These are phyloP conservation scores for Pleurotus eryngii DNA, from an alignment of 768 basidiomycete genomes.

Conservation along the genomic window DNA sequence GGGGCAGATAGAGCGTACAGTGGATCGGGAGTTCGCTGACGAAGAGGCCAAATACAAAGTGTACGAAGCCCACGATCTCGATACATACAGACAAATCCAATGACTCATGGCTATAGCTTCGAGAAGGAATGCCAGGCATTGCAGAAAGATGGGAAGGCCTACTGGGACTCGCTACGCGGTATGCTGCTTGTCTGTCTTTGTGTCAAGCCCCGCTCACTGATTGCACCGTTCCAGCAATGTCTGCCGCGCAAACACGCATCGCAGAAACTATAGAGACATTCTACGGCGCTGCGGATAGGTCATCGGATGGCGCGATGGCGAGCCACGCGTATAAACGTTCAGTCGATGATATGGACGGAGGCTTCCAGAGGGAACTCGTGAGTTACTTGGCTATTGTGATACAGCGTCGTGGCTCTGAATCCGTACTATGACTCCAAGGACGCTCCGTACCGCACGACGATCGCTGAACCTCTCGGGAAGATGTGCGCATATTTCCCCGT, in stretches of 20 bases:
- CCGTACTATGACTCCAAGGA: conserved; percentile 49
- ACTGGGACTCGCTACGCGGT: conserved; percentile 94
- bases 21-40: conserved; percentile 90
- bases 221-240: conserved; percentile 65
- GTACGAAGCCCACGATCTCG: conserved; percentile 46
- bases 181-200: conserved; percentile 9
- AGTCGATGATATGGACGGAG: conserved; percentile 88
- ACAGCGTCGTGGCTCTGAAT: no score
- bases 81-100: neutral
- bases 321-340: conserved; percentile 95
- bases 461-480: conserved; percentile 94
- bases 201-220: neutral
- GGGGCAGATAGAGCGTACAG: conserved; percentile 93
- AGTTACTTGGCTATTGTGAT: conserved; percentile 20
- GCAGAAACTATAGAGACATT: conserved; percentile 93
- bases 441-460: conserved; percentile 88
- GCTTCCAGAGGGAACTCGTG: conserved; percentile 82
- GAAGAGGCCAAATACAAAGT: conserved; percentile 89
- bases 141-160: conserved; percentile 94
- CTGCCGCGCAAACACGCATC: conserved; percentile 85
- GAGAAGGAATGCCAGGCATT: conserved; percentile 94
- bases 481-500: conserved; percentile 94
- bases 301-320: conserved; percentile 93
- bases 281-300: conserved; percentile 80
- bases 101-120: conserved; percentile 48